A percentile compares a stretch with the other conserved stretches of the same genome.
Evolutionary conservation across 2,329 filamentous ascomycete genomes (phyloP).

Genomic region (Phoma herbarum): DNA sequence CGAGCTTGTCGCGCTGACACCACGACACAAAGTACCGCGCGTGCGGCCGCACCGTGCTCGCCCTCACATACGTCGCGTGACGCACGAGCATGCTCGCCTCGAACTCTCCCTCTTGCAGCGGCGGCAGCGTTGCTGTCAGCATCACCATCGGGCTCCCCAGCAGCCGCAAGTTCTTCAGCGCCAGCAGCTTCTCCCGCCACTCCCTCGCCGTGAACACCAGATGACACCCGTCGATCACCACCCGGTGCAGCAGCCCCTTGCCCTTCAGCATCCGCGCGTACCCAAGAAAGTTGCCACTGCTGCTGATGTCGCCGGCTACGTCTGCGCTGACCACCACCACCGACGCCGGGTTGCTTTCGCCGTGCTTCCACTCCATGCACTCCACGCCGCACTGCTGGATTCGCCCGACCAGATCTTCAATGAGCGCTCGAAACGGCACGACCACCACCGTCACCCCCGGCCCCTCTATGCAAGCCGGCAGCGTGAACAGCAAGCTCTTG

Average conservation of each 20-base stretch:
- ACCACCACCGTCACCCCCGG: too few species aligned
- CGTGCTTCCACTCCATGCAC: too few species aligned
- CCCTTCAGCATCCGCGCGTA: background rate
- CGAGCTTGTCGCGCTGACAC: slow-evolving; percentile 9
- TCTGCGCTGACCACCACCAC: too few species aligned
- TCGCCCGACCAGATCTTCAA: too few species aligned
- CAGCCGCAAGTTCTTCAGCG: background rate
- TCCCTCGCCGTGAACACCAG: background rate
- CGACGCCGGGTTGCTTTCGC: too few species aligned
- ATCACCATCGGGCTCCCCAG: background rate
- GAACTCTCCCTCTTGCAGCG: background rate
- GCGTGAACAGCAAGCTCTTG: too few species aligned
- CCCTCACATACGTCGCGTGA: background rate
- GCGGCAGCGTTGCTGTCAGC: background rate
- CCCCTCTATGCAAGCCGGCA: too few species aligned
- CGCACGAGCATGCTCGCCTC: too few species aligned
- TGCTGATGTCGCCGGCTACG: too few species aligned
- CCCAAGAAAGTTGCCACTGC: background rate
- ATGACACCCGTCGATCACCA: background rate
- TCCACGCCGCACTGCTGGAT: too few species aligned
- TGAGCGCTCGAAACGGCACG: too few species aligned
- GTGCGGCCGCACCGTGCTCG: slow-evolving; percentile 5
- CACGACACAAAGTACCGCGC: slow-evolving; percentile 16
- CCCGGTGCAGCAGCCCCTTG: background rate
- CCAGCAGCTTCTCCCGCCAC: background rate